These are phyloP conservation scores for Pestalotiopsis fici DNA, from an alignment of 2,329 filamentous ascomycete genomes.

Conservation along the genomic window DNA sequence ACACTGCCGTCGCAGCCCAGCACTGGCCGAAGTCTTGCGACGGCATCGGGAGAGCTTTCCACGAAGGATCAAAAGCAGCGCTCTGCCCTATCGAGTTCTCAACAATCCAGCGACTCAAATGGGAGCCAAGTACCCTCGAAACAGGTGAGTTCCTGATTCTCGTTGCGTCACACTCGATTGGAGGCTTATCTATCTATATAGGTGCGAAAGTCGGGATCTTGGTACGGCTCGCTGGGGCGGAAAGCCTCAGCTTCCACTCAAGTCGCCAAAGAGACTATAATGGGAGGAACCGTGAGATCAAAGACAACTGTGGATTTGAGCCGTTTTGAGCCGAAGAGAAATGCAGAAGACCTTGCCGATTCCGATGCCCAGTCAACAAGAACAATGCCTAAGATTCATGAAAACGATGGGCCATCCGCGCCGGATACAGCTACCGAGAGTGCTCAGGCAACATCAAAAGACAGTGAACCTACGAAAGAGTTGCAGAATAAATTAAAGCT, in stretches of 20 bases:
- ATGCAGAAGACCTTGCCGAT: conserved; percentile 29
- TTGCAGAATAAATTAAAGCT: not conserved
- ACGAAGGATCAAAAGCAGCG: conserved; percentile 15
- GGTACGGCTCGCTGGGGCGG: conserved; percentile 66
- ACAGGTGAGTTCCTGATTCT: conserved; percentile 3
- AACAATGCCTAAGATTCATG: conserved; percentile 30
- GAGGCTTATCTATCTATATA: conserved; percentile 21
- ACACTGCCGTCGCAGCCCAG: conserved; percentile 18
- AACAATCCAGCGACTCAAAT: not conserved
- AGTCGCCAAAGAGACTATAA: conserved; percentile 61
- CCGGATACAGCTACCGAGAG: conserved; percentile 28
- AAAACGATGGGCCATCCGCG: conserved; percentile 21
- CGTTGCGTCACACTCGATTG: not conserved
- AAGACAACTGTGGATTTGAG: conserved; percentile 48
- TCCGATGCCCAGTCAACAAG: conserved; percentile 29
- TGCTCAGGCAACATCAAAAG: not conserved
- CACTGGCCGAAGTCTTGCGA: conserved; percentile 20
- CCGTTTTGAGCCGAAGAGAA: conserved; percentile 49
- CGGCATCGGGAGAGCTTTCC: conserved; percentile 6
- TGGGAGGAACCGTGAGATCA: conserved; percentile 54
- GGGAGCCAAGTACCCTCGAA: conserved; percentile 12
- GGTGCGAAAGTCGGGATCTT: conserved; percentile 57
- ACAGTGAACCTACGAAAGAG: not conserved
- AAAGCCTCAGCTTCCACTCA: conserved; percentile 57
- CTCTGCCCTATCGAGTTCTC: conserved; percentile 16